phyloP scores from a whole-genome alignment of 345 rosid genomes.

The Rubroshorea leprosula region DNA sequence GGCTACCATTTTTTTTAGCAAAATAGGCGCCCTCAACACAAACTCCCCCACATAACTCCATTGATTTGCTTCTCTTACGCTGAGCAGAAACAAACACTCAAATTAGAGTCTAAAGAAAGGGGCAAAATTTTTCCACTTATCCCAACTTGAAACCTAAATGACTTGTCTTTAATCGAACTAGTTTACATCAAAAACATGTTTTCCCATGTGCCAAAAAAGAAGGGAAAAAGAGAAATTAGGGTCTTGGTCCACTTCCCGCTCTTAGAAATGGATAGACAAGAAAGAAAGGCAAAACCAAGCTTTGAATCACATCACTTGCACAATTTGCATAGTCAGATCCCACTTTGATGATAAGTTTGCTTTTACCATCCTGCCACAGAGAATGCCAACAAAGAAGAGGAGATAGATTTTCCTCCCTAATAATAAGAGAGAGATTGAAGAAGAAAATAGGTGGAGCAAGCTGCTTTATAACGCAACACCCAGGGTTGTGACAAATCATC shows the following conservation, averaged over 20 bases:
- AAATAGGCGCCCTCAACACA: slow-evolving; percentile 6
- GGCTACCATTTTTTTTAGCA: slow-evolving; percentile 16
- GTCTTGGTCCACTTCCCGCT: slow-evolving; percentile 18
- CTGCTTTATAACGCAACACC: slow-evolving; percentile 31
- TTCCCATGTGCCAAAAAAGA: neutral
- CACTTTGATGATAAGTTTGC: slow-evolving; percentile 30
- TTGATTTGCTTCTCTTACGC: too few relatives aligned
- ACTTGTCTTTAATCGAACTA: too few relatives aligned
- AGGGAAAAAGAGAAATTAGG: neutral
- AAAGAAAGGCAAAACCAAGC: slow-evolving; percentile 15
- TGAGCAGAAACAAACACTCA: too few relatives aligned
- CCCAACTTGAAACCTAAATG: too few relatives aligned
- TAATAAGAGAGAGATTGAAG: slow-evolving; percentile 19
- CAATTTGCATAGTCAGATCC: slow-evolving; percentile 44
- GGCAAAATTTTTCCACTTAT: too few relatives aligned
- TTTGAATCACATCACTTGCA: slow-evolving; percentile 29
- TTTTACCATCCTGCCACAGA: slow-evolving; percentile 25
- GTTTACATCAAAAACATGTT: too few relatives aligned
- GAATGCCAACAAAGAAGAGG: slow-evolving; percentile 24
- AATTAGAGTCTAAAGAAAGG: too few relatives aligned
- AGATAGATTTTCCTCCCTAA: slow-evolving; percentile 21
- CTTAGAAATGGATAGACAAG: slow-evolving; percentile 16
- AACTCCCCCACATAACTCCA: neutral
- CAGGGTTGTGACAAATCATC: slow-evolving; percentile 43
- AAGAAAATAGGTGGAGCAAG: slow-evolving; percentile 22